Percentiles rank a stretch among this genome's conserved stretches.
phyloP scores from a whole-genome alignment of 768 basidiomycete species.

The Leccinum rimulosum region DNA sequence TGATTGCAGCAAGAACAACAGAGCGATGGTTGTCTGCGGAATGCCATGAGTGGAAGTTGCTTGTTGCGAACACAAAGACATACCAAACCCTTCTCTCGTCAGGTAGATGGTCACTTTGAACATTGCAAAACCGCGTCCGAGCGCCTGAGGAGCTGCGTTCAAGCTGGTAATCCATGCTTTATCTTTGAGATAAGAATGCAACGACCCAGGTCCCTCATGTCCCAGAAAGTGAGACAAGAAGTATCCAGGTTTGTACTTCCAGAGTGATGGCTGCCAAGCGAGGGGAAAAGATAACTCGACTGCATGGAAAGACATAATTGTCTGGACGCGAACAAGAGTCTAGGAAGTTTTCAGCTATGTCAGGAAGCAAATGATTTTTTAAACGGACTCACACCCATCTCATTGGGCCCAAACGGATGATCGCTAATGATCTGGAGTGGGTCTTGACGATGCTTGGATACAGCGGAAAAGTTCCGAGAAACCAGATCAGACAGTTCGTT shows the following conservation, averaged over 20 bases:
- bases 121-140: slow-evolving; percentile 84
- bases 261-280: slow-evolving; percentile 64
- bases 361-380: slow-evolving; percentile 17
- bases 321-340: slow-evolving; percentile 84
- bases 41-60: slow-evolving; percentile 3
- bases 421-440: slow-evolving; percentile 62
- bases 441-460: slow-evolving; percentile 60
- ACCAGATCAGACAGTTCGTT: slow-evolving; percentile 66
- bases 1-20: slow-evolving; percentile 68
- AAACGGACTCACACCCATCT: slow-evolving; percentile 61
- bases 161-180: slow-evolving; percentile 84
- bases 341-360: slow-evolving; percentile 23
- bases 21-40: slow-evolving; percentile 63
- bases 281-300: slow-evolving; percentile 82
- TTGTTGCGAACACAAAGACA: slow-evolving; percentile 24
- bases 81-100: slow-evolving; percentile 85
- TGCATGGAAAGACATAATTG: slow-evolving; percentile 82
- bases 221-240: slow-evolving; percentile 83
- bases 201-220: slow-evolving; percentile 90
- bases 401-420: slow-evolving; percentile 72
- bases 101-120: slow-evolving; percentile 82
- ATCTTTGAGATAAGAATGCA: slow-evolving; percentile 85
- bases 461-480: slow-evolving; percentile 67
- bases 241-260: slow-evolving; percentile 76
- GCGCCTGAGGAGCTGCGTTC: slow-evolving; percentile 62